Percentiles rank a stretch among this genome's conserved stretches.
phyloP scores from a whole-genome alignment of 169 alveolate genomes.

The Plasmodium sp. region DNA sequence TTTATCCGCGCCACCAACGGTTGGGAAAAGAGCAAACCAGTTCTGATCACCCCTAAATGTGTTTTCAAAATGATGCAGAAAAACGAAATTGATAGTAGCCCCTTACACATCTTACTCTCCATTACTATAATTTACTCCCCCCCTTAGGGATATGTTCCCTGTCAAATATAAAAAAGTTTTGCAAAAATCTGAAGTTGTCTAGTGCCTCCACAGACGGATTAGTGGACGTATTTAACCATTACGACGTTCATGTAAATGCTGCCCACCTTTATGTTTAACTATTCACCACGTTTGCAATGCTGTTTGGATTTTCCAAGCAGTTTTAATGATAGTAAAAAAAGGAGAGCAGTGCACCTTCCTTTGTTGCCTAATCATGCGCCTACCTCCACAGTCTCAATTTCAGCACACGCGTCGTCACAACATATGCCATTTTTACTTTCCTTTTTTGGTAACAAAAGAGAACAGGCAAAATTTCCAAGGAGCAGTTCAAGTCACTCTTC shows the following conservation, averaged over 20 bases:
- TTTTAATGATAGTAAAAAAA: not conserved
- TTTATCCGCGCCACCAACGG: conserved; percentile 35
- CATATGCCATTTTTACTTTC: not conserved
- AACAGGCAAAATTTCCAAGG: conserved; percentile 64
- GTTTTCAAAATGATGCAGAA: not conserved
- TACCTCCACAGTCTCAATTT: not conserved
- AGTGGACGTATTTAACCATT: conserved; percentile 19
- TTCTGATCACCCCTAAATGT: not conserved
- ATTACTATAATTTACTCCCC: not conserved
- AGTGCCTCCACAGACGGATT: conserved; percentile 20
- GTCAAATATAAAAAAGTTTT: conserved; percentile 53
- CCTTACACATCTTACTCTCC: not conserved
- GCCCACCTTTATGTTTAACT: not conserved
- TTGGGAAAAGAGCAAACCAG: conserved; percentile 6
- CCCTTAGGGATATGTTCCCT: conserved; percentile 37
- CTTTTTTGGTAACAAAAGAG: not conserved
- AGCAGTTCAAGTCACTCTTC: conserved; percentile 22
- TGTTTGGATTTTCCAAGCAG: not conserved
- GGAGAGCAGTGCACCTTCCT: not conserved
- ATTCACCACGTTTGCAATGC: not conserved
- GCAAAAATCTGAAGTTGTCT: conserved; percentile 7
- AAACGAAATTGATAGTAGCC: not conserved
- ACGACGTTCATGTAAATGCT: conserved; percentile 33
- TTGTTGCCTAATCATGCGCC: not conserved
- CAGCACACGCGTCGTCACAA: not conserved